Evolutionary conservation across 1,284 basidiomycete genomes (phyloP).

Genomic region (Tilletia horrida): DNA sequence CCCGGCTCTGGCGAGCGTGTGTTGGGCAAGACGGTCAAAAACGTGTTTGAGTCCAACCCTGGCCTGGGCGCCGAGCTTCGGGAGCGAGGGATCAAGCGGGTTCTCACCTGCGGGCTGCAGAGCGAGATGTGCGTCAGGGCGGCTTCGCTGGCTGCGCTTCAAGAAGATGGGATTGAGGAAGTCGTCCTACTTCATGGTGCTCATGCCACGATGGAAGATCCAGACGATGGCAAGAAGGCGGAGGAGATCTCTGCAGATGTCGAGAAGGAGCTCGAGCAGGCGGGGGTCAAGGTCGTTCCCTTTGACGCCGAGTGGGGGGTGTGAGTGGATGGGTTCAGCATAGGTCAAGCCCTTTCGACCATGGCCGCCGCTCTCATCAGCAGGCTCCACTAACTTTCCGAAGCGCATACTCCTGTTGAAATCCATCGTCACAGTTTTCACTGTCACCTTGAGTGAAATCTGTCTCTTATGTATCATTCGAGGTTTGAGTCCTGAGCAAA

Average conservation of each 20-base stretch:
- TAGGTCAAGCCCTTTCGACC: too few species aligned
- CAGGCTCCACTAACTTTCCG: too few species aligned
- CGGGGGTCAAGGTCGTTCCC: background rate
- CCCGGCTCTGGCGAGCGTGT: background rate
- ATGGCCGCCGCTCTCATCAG: too few species aligned
- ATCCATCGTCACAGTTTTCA: too few species aligned
- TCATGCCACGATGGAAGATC: background rate
- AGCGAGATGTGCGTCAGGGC: conserved; percentile 11
- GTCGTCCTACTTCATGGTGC: background rate
- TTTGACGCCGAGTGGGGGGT: background rate
- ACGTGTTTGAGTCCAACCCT: background rate
- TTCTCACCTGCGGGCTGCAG: background rate
- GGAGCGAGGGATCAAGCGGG: background rate
- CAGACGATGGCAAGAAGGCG: background rate
- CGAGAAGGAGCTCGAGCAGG: conserved; percentile 3
- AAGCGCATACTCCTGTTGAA: too few species aligned
- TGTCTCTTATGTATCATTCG: too few species aligned
- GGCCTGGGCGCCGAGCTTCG: background rate
- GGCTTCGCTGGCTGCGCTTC: background rate
- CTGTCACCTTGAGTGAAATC: too few species aligned
- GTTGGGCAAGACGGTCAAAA: background rate
- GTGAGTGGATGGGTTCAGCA: too few species aligned
- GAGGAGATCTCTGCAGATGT: background rate
- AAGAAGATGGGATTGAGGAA: background rate
- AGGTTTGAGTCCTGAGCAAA: too few species aligned